Evolutionary conservation across 805 yeast genomes (phyloP).

Genomic region (Kuraishia hungarica): DNA sequence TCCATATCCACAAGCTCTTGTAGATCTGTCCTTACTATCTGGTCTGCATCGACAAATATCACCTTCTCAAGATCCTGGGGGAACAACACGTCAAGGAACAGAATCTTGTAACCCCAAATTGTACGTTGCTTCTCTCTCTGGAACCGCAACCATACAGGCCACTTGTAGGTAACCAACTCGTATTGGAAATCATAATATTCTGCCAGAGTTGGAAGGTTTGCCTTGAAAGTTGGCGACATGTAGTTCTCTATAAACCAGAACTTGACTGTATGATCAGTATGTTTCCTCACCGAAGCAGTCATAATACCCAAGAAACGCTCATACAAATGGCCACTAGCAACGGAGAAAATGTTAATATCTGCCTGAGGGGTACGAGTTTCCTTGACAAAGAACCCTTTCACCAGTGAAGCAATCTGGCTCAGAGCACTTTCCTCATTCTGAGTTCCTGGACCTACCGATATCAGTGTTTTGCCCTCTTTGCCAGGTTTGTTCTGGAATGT

Average conservation of each 20-base stretch:
- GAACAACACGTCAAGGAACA: slow-evolving; percentile 80
- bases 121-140: slow-evolving; percentile 75
- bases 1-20: slow-evolving; percentile 60
- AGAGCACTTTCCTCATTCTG: background rate
- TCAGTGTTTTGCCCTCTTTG: slow-evolving; percentile 7
- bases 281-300: slow-evolving; percentile 67
- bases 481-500: slow-evolving; percentile 28
- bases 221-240: slow-evolving; percentile 61
- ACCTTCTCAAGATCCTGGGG: slow-evolving; percentile 71
- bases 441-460: background rate
- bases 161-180: slow-evolving; percentile 74
- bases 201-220: slow-evolving; percentile 52
- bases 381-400: slow-evolving; percentile 4
- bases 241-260: slow-evolving; percentile 86
- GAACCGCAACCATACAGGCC: slow-evolving; percentile 86
- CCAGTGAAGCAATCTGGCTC: background rate
- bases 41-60: slow-evolving; percentile 83
- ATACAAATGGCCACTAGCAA: slow-evolving; percentile 76
- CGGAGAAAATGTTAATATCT: slow-evolving; percentile 69
- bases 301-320: slow-evolving; percentile 70
- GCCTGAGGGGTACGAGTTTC: slow-evolving; percentile 29
- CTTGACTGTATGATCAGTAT: slow-evolving; percentile 57
- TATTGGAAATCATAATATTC: slow-evolving; percentile 53
- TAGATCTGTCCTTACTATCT: slow-evolving; percentile 69
- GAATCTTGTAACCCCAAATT: slow-evolving; percentile 82